Base-by-base conservation (phyloP, 768 basidiomycete genomes). In the Leucosporidium yakuticum region DNA sequence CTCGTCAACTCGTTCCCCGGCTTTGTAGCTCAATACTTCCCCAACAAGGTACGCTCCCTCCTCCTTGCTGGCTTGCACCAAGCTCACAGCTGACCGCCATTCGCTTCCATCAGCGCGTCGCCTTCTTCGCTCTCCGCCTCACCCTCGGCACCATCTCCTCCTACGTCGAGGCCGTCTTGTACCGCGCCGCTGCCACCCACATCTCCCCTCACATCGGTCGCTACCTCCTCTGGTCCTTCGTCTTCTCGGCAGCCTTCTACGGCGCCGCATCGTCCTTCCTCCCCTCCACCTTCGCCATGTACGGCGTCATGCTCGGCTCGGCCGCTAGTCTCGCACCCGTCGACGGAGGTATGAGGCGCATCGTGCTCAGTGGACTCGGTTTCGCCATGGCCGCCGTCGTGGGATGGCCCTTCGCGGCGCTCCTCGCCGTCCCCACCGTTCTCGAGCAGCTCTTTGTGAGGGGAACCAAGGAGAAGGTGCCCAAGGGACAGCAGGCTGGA, bases 381-480 rank as follows among this genome's bases (percentile, higher is more conserved):
- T 76, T 92, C 76, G 91, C 90, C 2, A 77, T 85, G 9, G 94
- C 91, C 8, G 90, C 87, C 2, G 84, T 98, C 60, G 84, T 97
- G 44, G 96, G 95, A 8, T 99, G 96, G 96, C 96, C 96, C 9
- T 99, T 99, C 77, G 83, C 90, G n/a, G 82, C 92, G 23, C 86
- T 90, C 0, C 82, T 97, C 11, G 85, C 90, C 0, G 79, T 96
- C 20, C 96, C 96, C 2, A 94, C 95, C 74, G 85, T 94, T 19
- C 78, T 90, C 56, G 96, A 98, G 77, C 91, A 98, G 77, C 80
- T 97, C 11, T 67, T 72, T 50, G 48, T 69, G 7, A 49, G 54
- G 29, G 70, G 63, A 4, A 63, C 56, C 29, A 44, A 44, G 39
- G 56, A 70, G 58, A 64, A 64, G 44, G 60, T 68, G 6, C 57